phyloP scores from a whole-genome alignment of 2,329 filamentous ascomycete species.

The Biscogniauxia marginata region DNA sequence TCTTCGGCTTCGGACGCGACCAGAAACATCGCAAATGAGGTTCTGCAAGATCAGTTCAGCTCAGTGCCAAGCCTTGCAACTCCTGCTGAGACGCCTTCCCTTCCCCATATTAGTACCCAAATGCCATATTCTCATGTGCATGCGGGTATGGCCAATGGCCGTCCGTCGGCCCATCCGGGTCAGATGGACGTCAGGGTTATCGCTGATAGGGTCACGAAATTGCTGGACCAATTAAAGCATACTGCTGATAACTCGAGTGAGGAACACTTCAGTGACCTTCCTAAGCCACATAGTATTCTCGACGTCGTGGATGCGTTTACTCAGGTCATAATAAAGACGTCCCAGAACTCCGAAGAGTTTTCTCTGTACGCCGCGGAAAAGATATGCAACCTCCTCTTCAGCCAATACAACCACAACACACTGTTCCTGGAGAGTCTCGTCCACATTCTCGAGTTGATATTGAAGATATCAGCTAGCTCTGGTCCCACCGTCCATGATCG shows the following conservation, averaged over 20 bases:
- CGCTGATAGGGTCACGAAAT: constrained; percentile 56
- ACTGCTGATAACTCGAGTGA: constrained; percentile 52
- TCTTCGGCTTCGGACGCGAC: constrained; percentile 61
- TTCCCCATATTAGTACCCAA: constrained; percentile 53
- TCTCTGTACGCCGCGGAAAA: constrained; percentile 59
- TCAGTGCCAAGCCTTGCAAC: constrained; percentile 58
- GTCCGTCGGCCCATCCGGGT: constrained; percentile 40
- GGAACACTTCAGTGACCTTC: constrained; percentile 60
- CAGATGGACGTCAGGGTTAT: constrained; percentile 53
- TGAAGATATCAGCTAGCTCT: constrained; percentile 51
- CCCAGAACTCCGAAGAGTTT: constrained; percentile 60
- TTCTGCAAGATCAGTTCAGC: constrained; percentile 61
- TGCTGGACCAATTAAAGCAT: constrained; percentile 56
- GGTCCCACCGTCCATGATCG: constrained; percentile 53
- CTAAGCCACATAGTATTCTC: constrained; percentile 57
- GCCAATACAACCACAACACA: constrained; percentile 49
- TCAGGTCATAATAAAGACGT: constrained; percentile 61
- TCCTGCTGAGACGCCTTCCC: constrained; percentile 57
- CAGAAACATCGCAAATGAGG: constrained; percentile 61
- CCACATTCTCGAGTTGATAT: constrained; percentile 59
- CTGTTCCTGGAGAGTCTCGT: constrained; percentile 61
- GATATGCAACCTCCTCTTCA: constrained; percentile 57
- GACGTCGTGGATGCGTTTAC: constrained; percentile 62
- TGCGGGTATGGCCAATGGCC: constrained; percentile 49
- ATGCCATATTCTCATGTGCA: constrained; percentile 57